Evolutionary conservation across 805 yeast species (phyloP), one percentile per base, ranked within the genome.

Genomic region (Candida lessepsii): DNA sequence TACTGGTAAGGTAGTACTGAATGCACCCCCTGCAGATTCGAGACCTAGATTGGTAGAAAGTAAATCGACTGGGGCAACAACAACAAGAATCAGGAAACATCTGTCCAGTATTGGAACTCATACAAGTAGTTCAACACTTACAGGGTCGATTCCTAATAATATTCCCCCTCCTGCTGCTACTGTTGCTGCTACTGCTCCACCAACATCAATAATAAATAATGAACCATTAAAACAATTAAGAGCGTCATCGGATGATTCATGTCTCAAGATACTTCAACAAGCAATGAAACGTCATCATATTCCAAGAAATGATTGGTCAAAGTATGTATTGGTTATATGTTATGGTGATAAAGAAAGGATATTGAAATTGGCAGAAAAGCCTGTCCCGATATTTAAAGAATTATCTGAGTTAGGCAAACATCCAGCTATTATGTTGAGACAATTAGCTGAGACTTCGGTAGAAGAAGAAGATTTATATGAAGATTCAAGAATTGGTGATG

Each of bases 341-440:
- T 89, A 87, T 56, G 96, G 93, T 17, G 96, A 89, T 57, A 84
- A 84, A 53, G 97, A 91, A 56, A 68, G 96, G 20, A 78, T 89
- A 8, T 62, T 93, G 34, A 86, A 84, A 27, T 69, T 86, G 47
- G 86, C 87, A 19, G 99, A 91, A 55, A 85, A 80, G 58, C 99
- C 99, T 0, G 95, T 91, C 6, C 68, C 76, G 26, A 81, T 89
- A 8, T 87, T 88, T 57, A 85, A 87, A 58, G 95, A 85, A 53
- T 69, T 91, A 18, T 88, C 81, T 56, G 96, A 86, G 45, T 75
- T 80, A 42, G 96, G 96, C 1, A 73, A 83, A 49, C 86, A 84
- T 55, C 97, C 98, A 0, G 86, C 93, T 1, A 88, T 90, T 44
- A 90, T 90, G 96, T 71, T 90, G 31, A 69, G 98, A 50, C 93